These are phyloP conservation scores for Phytophthora pseudosyringae DNA, from an alignment of 352 stramenopile species.

Conservation along the genomic window DNA sequence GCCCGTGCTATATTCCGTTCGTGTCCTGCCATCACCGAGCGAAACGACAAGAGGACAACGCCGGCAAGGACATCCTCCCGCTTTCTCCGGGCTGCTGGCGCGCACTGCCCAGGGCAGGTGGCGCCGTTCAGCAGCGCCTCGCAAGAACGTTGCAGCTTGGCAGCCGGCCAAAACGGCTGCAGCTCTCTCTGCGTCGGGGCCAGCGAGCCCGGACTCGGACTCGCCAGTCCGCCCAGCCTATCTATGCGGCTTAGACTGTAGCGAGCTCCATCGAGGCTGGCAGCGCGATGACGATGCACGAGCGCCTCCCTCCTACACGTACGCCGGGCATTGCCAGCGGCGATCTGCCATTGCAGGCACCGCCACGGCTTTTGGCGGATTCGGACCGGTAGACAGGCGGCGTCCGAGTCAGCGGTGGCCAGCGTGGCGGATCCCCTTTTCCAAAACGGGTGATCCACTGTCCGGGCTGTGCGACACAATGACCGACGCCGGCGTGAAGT, in stretches of 20 bases:
- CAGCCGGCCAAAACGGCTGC: slow-evolving; percentile 18
- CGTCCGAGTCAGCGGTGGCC: slow-evolving; percentile 23
- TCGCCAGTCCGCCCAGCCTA: slow-evolving; percentile 14
- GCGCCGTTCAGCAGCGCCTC: slow-evolving; percentile 15
- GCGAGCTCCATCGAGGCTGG: background rate
- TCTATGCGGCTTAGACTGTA: slow-evolving; percentile 3
- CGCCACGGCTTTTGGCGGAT: slow-evolving; percentile 16
- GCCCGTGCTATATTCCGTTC: slow-evolving; percentile 20
- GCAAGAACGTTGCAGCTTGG: slow-evolving; percentile 2
- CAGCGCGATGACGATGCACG: background rate
- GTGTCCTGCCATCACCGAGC: slow-evolving; percentile 11
- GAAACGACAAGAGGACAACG: slow-evolving; percentile 31
- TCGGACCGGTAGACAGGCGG: slow-evolving; percentile 31
- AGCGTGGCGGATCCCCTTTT: slow-evolving; percentile 22
- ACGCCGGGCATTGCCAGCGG: background rate
- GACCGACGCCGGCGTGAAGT: background rate
- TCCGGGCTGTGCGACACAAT: slow-evolving; percentile 3
- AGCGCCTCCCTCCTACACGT: background rate
- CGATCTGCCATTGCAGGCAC: background rate
- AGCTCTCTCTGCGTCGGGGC: slow-evolving; percentile 24
- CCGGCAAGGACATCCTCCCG: slow-evolving; percentile 11
- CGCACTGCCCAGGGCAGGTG: background rate
- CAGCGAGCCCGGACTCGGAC: slow-evolving; percentile 24
- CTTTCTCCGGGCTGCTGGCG: slow-evolving; percentile 17
- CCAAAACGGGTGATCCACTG: slow-evolving; percentile 13